phyloP scores from a whole-genome alignment of 805 yeast genomes.

The Ogataea zsoltii region DNA sequence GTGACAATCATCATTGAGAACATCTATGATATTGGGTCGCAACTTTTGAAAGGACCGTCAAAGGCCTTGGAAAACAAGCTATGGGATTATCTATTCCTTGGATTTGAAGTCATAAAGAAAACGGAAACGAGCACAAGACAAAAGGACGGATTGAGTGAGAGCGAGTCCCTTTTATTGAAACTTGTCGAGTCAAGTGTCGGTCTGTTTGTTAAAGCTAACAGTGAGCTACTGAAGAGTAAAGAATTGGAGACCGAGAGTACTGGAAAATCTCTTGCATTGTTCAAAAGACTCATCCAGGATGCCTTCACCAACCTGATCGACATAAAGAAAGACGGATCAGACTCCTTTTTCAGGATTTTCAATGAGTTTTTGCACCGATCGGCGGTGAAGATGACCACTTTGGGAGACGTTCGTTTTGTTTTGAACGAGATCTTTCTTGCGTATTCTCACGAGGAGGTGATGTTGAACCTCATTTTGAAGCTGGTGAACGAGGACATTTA shows the following conservation, averaged over 20 bases:
- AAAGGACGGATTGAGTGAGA: constrained; percentile 25
- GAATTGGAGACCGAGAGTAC: constrained; percentile 1
- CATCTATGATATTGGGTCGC: constrained; percentile 20
- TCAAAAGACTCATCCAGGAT: constrained; percentile 43
- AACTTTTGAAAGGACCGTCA: constrained; percentile 10
- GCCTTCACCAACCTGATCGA: constrained; percentile 42
- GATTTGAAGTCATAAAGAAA: constrained; percentile 34
- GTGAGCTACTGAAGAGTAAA: constrained; percentile 1
- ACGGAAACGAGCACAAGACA: constrained; percentile 17
- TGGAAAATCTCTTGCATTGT: constrained; percentile 30
- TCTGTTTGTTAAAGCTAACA: constrained; percentile 33
- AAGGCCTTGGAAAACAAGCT: constrained; percentile 30
- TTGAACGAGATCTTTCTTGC: constrained; percentile 64
- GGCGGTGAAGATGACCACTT: constrained; percentile 47
- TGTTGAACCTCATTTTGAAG: constrained; percentile 50
- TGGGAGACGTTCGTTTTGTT: constrained; percentile 60
- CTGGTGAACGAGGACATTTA: constrained; percentile 60
- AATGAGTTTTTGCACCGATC: constrained; percentile 54
- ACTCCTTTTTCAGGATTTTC: constrained; percentile 55
- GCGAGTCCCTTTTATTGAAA: constrained; percentile 41
- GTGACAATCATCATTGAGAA: constrained; percentile 27
- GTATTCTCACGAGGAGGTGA: constrained; percentile 61
- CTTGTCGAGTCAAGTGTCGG: constrained; percentile 42
- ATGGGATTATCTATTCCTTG: constrained; percentile 38
- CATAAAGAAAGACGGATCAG: constrained; percentile 26